A percentile compares a stretch with the other conserved stretches of the same genome.
These are phyloP conservation scores for Aspergillus olivimuriae DNA, from an alignment of 495 filamentous ascomycete genomes.

Conservation along the genomic window DNA sequence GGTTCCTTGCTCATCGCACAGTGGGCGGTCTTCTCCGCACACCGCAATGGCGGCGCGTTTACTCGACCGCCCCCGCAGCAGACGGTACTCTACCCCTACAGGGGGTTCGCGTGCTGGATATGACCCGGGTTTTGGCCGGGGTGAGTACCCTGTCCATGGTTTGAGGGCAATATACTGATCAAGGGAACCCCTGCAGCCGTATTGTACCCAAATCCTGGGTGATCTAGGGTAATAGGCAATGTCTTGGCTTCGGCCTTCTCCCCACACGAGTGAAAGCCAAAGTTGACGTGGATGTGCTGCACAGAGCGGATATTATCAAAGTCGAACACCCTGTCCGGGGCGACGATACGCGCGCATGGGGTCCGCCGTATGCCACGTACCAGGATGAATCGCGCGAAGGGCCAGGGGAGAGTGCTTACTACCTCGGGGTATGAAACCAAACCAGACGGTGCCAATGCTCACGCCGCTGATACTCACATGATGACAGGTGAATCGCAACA, in stretches of 20 bases:
- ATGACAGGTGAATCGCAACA: conserved; percentile 84
- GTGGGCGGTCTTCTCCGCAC: conserved; percentile 6
- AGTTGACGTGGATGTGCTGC: not conserved
- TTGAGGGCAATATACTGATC: conserved; percentile 14
- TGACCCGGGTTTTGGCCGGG: conserved; percentile 93
- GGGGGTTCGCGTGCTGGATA: conserved; percentile 85
- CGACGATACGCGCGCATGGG: conserved; percentile 95
- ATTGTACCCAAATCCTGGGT: conserved; percentile 94
- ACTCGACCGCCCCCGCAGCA: conserved; percentile 24
- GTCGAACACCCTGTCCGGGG: conserved; percentile 88
- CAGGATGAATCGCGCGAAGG: conserved; percentile 54
- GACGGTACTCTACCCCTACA: conserved; percentile 59
- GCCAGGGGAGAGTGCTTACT: conserved; percentile 92
- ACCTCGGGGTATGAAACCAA: conserved; percentile 61
- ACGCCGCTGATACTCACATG: no score
- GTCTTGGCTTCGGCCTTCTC: not conserved
- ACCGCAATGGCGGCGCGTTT: conserved; percentile 28
- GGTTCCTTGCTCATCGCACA: no score
- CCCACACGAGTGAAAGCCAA: not conserved
- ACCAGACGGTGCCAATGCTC: not conserved
- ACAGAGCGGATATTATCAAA: conserved; percentile 92
- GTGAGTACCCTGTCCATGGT: conserved; percentile 47
- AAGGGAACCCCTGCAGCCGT: conserved; percentile 57
- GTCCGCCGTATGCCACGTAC: conserved; percentile 86
- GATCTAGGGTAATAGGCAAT: conserved; percentile 73